Percentiles rank a stretch among this genome's conserved stretches.
Conservation (phyloP, 2,329 filamentous ascomycete species). For the Ophiosphaerella korrae region DNA sequence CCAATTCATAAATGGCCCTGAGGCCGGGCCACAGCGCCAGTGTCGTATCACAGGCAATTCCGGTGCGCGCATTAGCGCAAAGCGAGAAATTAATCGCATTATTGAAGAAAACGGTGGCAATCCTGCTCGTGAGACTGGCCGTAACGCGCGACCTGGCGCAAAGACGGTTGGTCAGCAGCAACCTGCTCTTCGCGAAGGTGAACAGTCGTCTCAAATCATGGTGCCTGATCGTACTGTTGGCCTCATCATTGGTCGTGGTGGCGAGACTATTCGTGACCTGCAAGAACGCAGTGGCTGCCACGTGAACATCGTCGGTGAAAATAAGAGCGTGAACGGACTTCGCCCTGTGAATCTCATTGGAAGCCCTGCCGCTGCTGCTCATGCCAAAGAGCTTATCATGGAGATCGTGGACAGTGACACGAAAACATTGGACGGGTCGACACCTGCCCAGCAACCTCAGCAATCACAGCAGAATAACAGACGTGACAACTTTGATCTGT, state of each 20-base stretch:
- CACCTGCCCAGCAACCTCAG: slow-evolving; percentile 16
- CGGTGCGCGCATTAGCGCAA: slow-evolving; percentile 75
- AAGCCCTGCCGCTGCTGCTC: slow-evolving; percentile 71
- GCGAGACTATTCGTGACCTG: slow-evolving; percentile 89
- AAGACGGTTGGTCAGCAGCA: slow-evolving; percentile 43
- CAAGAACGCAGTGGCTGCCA: slow-evolving; percentile 93
- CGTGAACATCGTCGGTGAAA: slow-evolving; percentile 92
- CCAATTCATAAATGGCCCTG: slow-evolving; percentile 81
- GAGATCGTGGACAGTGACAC: slow-evolving; percentile 94
- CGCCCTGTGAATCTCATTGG: slow-evolving; percentile 91
- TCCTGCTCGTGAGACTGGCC: slow-evolving; percentile 46
- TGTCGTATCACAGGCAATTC: slow-evolving; percentile 83
- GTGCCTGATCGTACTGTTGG: slow-evolving; percentile 92
- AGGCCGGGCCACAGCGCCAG: slow-evolving; percentile 75
- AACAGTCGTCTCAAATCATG: slow-evolving; percentile 91
- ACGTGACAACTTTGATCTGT: slow-evolving; percentile 47
- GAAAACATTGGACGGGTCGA: slow-evolving; percentile 49
- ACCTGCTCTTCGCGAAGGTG: slow-evolving; percentile 71
- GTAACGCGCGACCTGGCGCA: slow-evolving; percentile 48
- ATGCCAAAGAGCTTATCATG: slow-evolving; percentile 85
- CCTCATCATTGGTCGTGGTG: slow-evolving; percentile 89
- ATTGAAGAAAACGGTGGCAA: slow-evolving; percentile 80
- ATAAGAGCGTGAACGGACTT: slow-evolving; percentile 88
- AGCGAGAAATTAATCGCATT: slow-evolving; percentile 81
- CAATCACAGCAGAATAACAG: slow-evolving; percentile 29